Base-by-base conservation (phyloP, 2,329 filamentous ascomycete genomes). In the Paraphaeosphaeria minitans region DNA sequence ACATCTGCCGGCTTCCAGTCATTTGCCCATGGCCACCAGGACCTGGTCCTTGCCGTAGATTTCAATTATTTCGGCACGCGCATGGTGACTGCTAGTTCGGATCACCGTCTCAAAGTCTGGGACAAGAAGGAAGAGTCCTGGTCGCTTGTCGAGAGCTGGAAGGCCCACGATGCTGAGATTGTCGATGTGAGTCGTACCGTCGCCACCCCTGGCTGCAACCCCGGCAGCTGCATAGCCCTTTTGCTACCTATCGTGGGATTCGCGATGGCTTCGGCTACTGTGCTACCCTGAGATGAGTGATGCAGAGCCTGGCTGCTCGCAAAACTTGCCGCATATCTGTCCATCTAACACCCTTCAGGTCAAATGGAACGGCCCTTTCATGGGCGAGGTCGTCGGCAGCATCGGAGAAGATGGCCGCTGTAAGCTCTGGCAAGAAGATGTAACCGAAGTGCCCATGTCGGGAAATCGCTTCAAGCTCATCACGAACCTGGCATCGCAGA, bases 31-130 rank as follows among this genome's bases (percentile, higher is more conserved):
- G 89, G 89, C 67, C 90, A 93, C 77, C 86, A 87, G 70, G 91
- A 96, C 75, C 84, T 95, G 46, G 90, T 96, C 53, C 88, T 93
- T 64, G 89, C 92, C 56, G 88, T 94, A 61, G 89, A 92, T 66
- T 96, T 96, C 84, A 97, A 97, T 77, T 89, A 88, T 66, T 96
- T 96, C 76, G 94, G 93, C 67, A 93, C 92, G 69, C 91, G 93
- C 67, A 93, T 94, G 82, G 91, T 93, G 43, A 95, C 93, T 2
- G 93, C 92, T 35, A 95, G 92, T 19, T 91, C 94, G 19, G 94
- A 98, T 76, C 94, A 96, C 76, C 92, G 90, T 75, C 89, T 98
- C 70, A 92, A 93, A 73, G 90, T 97, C 62, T 97, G 94, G 84
- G 92, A 94, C 77, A 85, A 89, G 49, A 89, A 95, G 72, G 88